Conservation (phyloP, 148 eudicot genomes). For the Persicaria tinctoria region DNA sequence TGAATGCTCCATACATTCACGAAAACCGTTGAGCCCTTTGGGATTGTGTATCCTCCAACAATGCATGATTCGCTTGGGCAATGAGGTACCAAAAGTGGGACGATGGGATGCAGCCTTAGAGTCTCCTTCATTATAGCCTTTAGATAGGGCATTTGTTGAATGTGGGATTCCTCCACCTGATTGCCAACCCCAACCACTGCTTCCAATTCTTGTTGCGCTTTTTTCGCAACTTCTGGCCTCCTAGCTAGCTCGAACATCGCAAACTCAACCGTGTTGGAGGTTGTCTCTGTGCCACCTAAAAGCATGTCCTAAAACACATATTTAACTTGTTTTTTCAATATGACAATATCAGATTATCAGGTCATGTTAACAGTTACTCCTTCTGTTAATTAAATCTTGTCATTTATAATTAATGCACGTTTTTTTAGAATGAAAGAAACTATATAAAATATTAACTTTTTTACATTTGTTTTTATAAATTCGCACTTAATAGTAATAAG, state of each 20-base stretch:
- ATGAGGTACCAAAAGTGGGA: constrained; percentile 44
- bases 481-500: no score
- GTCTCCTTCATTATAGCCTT: constrained; percentile 45
- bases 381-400: no score
- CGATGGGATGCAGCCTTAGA: constrained; percentile 35
- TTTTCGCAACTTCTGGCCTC: constrained; percentile 35
- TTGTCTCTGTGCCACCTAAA: constrained; percentile 55
- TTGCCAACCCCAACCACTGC: constrained; percentile 33
- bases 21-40: no score
- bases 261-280: constrained; percentile 40
- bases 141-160: constrained; percentile 34
- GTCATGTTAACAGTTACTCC: no score
- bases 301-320: constrained; percentile 42
- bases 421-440: no score
- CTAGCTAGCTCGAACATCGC: constrained; percentile 51
- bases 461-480: no score
- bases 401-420: no score
- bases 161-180: constrained; percentile 51
- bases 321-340: background rate
- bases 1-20: constrained; percentile 41
- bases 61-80: constrained; percentile 28
- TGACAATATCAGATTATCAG: background rate
- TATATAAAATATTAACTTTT: no score
- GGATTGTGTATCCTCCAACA: constrained; percentile 17
- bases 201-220: constrained; percentile 43